A percentile compares a stretch with the other conserved stretches of the same genome.
These are phyloP conservation scores for Diophrys sp. DNA, from an alignment of 73 alveolate genomes.

Conservation along the genomic window DNA sequence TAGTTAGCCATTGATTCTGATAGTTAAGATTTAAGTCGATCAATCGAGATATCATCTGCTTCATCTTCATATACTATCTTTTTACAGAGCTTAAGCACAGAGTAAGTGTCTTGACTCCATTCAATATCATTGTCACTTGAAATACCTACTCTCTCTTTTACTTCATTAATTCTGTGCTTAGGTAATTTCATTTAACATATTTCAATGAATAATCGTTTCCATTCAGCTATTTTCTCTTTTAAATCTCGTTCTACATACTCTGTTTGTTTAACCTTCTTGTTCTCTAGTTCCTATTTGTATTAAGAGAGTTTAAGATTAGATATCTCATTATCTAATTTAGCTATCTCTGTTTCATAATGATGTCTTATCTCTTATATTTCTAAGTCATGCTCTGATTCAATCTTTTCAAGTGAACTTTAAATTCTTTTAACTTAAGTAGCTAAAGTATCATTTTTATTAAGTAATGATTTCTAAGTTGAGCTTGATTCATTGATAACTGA, in stretches of 20 bases:
- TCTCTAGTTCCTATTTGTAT: slow-evolving; percentile 1
- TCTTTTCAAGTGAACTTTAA: not conserved
- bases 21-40: slow-evolving; percentile 2
- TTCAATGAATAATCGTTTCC: slow-evolving; percentile 6
- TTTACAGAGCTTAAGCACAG: not conserved
- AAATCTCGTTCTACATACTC: not conserved
- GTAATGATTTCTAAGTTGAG: not conserved
- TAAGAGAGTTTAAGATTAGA: not conserved
- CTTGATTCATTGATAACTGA: slow-evolving; percentile 20
- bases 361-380: not conserved
- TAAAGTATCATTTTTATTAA: slow-evolving; percentile 17
- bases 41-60: not conserved
- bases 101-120: slow-evolving; percentile 1
- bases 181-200: not conserved
- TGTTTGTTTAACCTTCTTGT: slow-evolving; percentile 3
- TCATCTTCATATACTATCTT: not conserved
- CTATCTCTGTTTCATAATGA: not conserved
- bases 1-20: slow-evolving; percentile 15
- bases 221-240: not conserved
- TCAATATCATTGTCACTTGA: slow-evolving; percentile 10
- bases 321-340: not conserved
- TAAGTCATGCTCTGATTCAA: not conserved
- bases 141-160: not conserved
- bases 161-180: not conserved
- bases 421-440: slow-evolving; percentile 4